Conservation (phyloP, 495 filamentous ascomycete species). For the Cairneyella variabilis region DNA sequence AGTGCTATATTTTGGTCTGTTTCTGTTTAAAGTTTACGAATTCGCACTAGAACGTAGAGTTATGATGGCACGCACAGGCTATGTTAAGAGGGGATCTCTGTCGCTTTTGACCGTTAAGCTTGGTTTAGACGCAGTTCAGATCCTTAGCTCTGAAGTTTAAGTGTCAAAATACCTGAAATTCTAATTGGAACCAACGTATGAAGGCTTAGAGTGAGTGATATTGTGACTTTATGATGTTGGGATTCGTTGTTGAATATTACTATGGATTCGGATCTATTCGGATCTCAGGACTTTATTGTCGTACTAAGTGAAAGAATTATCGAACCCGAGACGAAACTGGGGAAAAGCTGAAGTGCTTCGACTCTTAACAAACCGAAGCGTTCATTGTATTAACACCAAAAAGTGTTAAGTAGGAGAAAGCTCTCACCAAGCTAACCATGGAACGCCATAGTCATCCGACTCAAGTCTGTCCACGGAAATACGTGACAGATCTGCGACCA, state of each 20-base stretch:
- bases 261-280: not conserved
- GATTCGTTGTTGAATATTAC: not conserved
- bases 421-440: constrained; percentile 7
- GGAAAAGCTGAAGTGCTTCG: not conserved
- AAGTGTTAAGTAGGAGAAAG: not conserved
- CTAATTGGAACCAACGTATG: too few species aligned
- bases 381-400: constrained; percentile 1
- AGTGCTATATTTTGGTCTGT: not conserved
- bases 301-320: not conserved
- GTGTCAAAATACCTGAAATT: too few species aligned
- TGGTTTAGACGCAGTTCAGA: too few species aligned
- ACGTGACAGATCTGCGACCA: constrained; percentile 13
- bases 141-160: too few species aligned
- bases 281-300: not conserved
- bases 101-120: too few species aligned
- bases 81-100: too few species aligned
- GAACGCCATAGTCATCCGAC: not conserved
- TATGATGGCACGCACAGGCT: too few species aligned
- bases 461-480: not conserved
- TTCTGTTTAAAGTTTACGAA: not conserved
- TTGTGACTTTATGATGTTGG: not conserved
- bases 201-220: not conserved
- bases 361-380: not conserved
- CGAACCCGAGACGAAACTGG: not conserved
- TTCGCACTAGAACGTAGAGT: not conserved